Conservation (phyloP, 2,329 filamentous ascomycete genomes). For the Chaetomium olivaceum region DNA sequence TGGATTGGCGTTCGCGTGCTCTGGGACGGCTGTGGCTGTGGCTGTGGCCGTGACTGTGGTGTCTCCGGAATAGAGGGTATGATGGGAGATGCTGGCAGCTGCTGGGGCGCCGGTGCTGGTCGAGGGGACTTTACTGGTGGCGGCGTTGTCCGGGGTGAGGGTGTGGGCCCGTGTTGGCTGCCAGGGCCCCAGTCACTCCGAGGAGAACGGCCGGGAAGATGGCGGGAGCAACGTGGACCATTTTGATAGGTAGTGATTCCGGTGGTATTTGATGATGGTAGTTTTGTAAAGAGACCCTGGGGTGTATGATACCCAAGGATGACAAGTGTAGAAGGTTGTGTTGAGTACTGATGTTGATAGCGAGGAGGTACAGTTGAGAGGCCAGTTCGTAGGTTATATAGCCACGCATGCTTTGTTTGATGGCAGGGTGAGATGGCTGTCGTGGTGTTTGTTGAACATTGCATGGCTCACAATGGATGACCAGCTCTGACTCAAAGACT, state of each 20-base stretch:
- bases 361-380: not conserved
- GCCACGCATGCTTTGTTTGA: not conserved
- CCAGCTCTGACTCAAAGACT: not conserved
- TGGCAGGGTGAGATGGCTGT: not conserved
- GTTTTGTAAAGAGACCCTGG: not conserved
- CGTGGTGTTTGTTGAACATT: not conserved
- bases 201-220: not conserved
- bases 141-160: not conserved
- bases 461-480: not conserved
- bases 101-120: not conserved
- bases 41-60: not conserved
- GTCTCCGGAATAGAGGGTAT: not conserved
- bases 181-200: not conserved
- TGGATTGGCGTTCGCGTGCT: too few relatives aligned
- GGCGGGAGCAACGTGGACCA: not conserved
- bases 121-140: too few relatives aligned
- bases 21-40: not conserved
- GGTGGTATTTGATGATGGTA: not conserved
- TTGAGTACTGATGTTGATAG: not conserved
- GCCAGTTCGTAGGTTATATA: not conserved
- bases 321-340: not conserved
- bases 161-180: not conserved
- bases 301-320: not conserved
- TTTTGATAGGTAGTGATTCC: not conserved
- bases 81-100: not conserved